Percentiles rank a stretch among this genome's conserved stretches.
These are phyloP conservation scores for Trichoderma brevicompactum DNA, from an alignment of 2,329 filamentous ascomycete genomes.

Conservation along the genomic window DNA sequence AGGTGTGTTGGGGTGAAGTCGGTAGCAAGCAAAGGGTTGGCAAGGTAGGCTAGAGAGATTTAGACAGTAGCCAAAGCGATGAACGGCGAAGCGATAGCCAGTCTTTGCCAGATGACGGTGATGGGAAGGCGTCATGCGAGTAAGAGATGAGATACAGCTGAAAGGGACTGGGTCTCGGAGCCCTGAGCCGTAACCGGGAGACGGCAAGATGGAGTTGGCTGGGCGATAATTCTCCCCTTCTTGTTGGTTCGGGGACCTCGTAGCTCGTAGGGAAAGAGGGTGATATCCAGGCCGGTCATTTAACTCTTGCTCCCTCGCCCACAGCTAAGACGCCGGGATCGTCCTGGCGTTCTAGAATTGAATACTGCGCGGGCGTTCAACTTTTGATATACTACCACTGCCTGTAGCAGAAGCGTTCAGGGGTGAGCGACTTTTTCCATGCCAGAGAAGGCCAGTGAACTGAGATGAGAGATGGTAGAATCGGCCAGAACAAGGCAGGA, in stretches of 20 bases:
- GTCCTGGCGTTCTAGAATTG: slow-evolving; percentile 20
- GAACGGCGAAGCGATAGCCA: slow-evolving; percentile 1
- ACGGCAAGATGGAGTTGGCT: slow-evolving; percentile 9
- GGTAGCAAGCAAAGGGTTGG: slow-evolving; percentile 25
- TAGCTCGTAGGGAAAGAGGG: neutral
- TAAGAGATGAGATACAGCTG: slow-evolving; percentile 23
- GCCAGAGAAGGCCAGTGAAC: neutral
- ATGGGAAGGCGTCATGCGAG: slow-evolving; percentile 5
- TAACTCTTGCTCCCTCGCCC: neutral
- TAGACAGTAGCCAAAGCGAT: slow-evolving; percentile 6
- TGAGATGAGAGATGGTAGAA: slow-evolving; percentile 7
- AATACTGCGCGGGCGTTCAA: neutral
- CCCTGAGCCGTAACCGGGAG: slow-evolving; percentile 20
- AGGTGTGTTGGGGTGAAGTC: slow-evolving; percentile 33
- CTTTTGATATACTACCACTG: neutral
- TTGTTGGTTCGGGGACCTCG: slow-evolving; percentile 8
- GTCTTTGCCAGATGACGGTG: neutral
- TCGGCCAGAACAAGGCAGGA: neutral
- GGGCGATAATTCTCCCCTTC: slow-evolving; percentile 16
- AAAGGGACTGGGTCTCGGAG: slow-evolving; percentile 5
- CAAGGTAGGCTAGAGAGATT: slow-evolving; percentile 1
- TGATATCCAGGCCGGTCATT: slow-evolving; percentile 5
- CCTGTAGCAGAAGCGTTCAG: neutral
- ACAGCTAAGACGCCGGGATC: slow-evolving; percentile 5
- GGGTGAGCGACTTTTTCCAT: slow-evolving; percentile 12